Conservation (phyloP, 331 rosid species). For the Erythrophleum ivorense region DNA sequence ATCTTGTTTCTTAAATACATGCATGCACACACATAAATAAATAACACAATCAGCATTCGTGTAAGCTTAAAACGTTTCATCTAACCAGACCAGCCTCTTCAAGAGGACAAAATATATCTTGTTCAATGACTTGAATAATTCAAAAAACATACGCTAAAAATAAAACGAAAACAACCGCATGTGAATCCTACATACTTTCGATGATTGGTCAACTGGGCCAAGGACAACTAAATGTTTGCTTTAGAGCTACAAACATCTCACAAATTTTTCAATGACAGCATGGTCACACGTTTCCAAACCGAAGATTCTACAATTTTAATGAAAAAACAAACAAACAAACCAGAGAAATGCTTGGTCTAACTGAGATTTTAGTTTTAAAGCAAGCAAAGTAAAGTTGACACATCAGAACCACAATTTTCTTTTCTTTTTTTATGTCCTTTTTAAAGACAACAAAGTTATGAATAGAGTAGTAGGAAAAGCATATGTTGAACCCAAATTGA, state of each 20-base stretch:
- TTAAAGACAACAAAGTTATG: background rate
- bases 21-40: background rate
- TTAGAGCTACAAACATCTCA: background rate
- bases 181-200: too few relatives aligned
- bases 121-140: background rate
- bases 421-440: too few relatives aligned
- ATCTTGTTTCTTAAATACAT: background rate
- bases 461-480: slow-evolving; percentile 21
- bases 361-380: slow-evolving; percentile 16
- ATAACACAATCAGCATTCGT: slow-evolving; percentile 16
- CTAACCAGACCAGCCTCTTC: background rate
- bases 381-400: slow-evolving; percentile 20
- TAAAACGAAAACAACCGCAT: background rate
- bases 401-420: background rate
- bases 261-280: background rate
- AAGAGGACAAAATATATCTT: slow-evolving; percentile 13
- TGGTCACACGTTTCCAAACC: background rate
- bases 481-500: slow-evolving; percentile 10
- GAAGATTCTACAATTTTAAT: background rate
- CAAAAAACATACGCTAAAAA: background rate
- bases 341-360: slow-evolving; percentile 19
- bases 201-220: background rate
- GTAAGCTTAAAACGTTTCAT: slow-evolving; percentile 14
- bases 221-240: background rate
- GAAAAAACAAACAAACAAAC: background rate